Evolutionary conservation across 352 stramenopile species (phyloP).

Genomic region (Ochromonadaceae sp.): DNA sequence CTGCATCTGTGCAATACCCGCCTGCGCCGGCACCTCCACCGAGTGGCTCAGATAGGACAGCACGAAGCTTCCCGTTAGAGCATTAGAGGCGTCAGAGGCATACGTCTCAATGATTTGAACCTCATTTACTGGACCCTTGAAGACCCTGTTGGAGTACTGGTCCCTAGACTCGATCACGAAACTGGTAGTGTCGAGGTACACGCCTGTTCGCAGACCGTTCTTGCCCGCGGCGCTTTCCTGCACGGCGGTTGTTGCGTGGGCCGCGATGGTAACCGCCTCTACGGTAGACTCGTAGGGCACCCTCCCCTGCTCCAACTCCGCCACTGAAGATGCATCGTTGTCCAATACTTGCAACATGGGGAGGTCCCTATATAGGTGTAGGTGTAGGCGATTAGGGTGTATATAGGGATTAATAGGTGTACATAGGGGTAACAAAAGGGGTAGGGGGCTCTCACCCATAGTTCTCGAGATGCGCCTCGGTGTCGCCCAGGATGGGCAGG

Average conservation of each 20-base stretch:
- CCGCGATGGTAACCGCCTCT: constrained; percentile 23
- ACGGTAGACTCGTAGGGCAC: constrained; percentile 42
- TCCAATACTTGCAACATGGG: constrained; percentile 6
- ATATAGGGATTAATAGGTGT: no score
- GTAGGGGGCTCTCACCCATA: constrained; percentile 44
- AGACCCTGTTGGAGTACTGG: constrained; percentile 63
- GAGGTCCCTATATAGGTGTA: no score
- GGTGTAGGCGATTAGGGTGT: no score
- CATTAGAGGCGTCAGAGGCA: not conserved
- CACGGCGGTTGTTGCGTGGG: constrained; percentile 32
- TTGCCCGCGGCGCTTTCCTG: constrained; percentile 33
- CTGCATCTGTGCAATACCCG: constrained; percentile 52
- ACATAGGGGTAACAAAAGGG: constrained; percentile 14
- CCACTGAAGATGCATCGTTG: not conserved
- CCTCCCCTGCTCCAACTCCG: constrained; percentile 27
- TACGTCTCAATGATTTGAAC: constrained; percentile 72
- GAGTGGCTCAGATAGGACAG: constrained; percentile 47
- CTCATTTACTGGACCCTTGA: constrained; percentile 56
- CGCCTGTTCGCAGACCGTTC: constrained; percentile 39
- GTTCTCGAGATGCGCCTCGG: constrained; percentile 34
- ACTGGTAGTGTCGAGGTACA: constrained; percentile 36
- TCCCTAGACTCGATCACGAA: constrained; percentile 83
- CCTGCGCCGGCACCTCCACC: constrained; percentile 42
- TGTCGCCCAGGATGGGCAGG: constrained; percentile 28
- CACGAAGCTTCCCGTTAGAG: constrained; percentile 50